Conservation (phyloP, 768 basidiomycete species). For the Cyathus striatus region DNA sequence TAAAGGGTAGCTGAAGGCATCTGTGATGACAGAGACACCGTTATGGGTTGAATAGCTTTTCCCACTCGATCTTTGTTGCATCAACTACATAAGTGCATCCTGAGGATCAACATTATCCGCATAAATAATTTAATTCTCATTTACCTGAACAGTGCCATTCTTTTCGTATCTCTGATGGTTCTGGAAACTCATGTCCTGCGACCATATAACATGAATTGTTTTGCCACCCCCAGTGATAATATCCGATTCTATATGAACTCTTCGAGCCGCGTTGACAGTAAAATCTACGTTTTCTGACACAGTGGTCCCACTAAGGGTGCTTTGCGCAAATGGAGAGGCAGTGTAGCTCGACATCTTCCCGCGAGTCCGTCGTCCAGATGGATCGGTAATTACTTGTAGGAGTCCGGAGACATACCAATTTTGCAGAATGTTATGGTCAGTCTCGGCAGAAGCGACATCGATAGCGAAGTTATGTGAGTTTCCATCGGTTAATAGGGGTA, state of each 20-base stretch:
- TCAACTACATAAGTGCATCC: slow-evolving; percentile 33
- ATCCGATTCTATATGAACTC: slow-evolving; percentile 54
- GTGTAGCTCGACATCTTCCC: slow-evolving; percentile 60
- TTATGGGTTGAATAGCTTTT: slow-evolving; percentile 34
- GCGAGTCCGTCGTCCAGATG: slow-evolving; percentile 56
- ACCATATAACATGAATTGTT: slow-evolving; percentile 47
- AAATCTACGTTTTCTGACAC: slow-evolving; percentile 50
- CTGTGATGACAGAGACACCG: slow-evolving; percentile 29
- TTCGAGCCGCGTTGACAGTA: slow-evolving; percentile 55
- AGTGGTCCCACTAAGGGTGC: slow-evolving; percentile 38
- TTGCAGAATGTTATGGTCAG: slow-evolving; percentile 55
- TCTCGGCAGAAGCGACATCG: slow-evolving; percentile 68
- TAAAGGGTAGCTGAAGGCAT: slow-evolving; percentile 41
- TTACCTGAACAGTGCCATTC: slow-evolving; percentile 34
- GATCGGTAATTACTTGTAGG: slow-evolving; percentile 65
- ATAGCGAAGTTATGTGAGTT: slow-evolving; percentile 64
- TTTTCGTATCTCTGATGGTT: slow-evolving; percentile 62
- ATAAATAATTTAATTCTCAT: background rate
- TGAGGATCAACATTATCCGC: slow-evolving; percentile 10
- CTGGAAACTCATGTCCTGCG: slow-evolving; percentile 55
- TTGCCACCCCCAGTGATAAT: slow-evolving; percentile 60
- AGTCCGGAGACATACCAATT: slow-evolving; percentile 79
- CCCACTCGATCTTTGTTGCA: slow-evolving; percentile 33
- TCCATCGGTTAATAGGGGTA: slow-evolving; percentile 63
- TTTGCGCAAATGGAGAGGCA: slow-evolving; percentile 50